Base-by-base conservation (phyloP, 2,329 filamentous ascomycete genomes). In the Botrytis aclada region DNA sequence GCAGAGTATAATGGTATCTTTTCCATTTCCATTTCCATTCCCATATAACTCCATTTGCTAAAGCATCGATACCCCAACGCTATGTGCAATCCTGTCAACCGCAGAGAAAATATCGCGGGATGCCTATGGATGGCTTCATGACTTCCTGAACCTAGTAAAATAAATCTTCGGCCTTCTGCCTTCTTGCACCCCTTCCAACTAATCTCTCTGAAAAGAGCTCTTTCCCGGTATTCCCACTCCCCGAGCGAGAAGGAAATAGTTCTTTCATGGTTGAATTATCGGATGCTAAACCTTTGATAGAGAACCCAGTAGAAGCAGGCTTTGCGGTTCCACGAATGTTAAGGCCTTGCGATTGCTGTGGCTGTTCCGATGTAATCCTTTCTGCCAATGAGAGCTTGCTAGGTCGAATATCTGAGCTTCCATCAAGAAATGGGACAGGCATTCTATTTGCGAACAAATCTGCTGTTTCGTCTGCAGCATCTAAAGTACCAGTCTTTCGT, bases 151-250 rank as follows among this genome's bases (percentile, higher is more conserved):
- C 66, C 87, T 81, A 94, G 74, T 86, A 85, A 80, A 94, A 95
- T 75, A 92, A 84, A 82, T 95, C 92, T 77, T 93, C 90, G 0
- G 92, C 92, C 79, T 85, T 89, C 77, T 91, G 88, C 76, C 92
- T 87, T 75, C 84, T 86, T 73, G 85, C 85, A 22, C 87, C 85
- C 75, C 89, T 84, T 3, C 87, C 88, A 70, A 88, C 86, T 39
- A 89, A 79, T 75, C 84, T 89, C 74, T 89, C 87, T 1, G 86
- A 85, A 78, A 94, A 92, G 25, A 93, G 81, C 79, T 94, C 92
- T 81, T 92, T 93, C 67, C 88, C 89, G 3, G 86, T 82, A 79
- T 93, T 93, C 32, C 80, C 82, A 39, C 84, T 84, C 62, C 39
- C 62, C 22, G 89, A 87, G 76, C 89, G 91, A 25, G 85, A 85